A percentile compares a stretch with the other conserved stretches of the same genome.
phyloP scores from a whole-genome alignment of 257 asterid genomes.

The Misopates orontium region DNA sequence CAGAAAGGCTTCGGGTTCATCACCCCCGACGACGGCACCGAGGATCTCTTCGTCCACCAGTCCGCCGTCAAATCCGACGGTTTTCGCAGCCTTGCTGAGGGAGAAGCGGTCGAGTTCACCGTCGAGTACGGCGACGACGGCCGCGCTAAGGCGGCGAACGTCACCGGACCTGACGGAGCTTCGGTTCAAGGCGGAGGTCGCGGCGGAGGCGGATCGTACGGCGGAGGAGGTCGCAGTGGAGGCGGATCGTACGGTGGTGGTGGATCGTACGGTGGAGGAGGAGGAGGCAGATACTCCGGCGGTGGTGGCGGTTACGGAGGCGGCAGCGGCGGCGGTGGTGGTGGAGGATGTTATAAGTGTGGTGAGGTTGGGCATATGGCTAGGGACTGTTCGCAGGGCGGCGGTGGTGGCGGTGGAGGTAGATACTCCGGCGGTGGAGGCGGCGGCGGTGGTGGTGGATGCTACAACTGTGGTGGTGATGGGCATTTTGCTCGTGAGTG shows the following conservation, averaged over 20 bases:
- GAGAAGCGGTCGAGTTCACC: constrained; percentile 43
- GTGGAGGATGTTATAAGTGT: constrained; percentile 37
- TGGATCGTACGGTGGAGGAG: too few species aligned
- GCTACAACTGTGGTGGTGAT: constrained; percentile 52
- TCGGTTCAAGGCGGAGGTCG: constrained; percentile 36
- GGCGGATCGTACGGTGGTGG: constrained; percentile 11
- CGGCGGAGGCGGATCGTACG: constrained; percentile 33
- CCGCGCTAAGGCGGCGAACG: constrained; percentile 25
- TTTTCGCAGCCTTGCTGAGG: constrained; percentile 38
- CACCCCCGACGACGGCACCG: constrained; percentile 61
- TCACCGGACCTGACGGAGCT: constrained; percentile 38
- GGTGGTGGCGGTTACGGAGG: constrained; percentile 31
- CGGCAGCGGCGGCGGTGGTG: constrained; percentile 21
- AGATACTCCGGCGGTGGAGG: constrained; percentile 27
- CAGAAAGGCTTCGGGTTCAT: constrained; percentile 77
- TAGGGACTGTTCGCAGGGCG: constrained; percentile 40
- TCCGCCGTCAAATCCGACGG: constrained; percentile 43
- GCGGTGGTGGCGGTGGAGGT: constrained; percentile 35
- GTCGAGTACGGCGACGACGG: constrained; percentile 26
- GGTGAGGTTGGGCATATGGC: constrained; percentile 45
- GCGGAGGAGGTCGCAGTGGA: constrained; percentile 41
- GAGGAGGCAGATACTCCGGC: constrained; percentile 19
- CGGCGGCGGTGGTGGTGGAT: constrained; percentile 39
- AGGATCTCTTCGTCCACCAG: constrained; percentile 50
- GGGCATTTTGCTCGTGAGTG: constrained; percentile 72